Evolutionary conservation across 2,329 filamentous ascomycete species (phyloP).

Genomic region (Stachybotrys elegans): DNA sequence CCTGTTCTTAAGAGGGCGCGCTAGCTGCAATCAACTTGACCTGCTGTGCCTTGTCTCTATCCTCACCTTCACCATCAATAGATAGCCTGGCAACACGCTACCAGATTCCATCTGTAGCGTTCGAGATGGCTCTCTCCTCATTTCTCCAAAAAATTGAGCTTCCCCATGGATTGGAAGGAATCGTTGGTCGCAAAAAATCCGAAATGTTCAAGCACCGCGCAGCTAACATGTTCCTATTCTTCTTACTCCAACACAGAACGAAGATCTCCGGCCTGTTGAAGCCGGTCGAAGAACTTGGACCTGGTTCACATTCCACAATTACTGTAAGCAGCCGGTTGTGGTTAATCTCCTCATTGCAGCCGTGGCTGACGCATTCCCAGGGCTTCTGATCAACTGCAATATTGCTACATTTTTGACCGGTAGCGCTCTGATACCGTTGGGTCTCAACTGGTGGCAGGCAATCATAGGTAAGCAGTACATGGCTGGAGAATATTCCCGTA

Average conservation of each 20-base stretch:
- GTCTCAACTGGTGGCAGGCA: slow-evolving; percentile 37
- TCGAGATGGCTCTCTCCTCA: slow-evolving; percentile 16
- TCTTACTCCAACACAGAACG: slow-evolving; percentile 29
- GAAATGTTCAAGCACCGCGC: not conserved
- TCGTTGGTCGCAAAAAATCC: slow-evolving; percentile 16
- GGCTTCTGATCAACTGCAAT: slow-evolving; percentile 42
- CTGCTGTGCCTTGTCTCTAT: too few relatives aligned
- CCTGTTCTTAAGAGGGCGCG: too few relatives aligned
- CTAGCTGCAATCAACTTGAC: too few relatives aligned
- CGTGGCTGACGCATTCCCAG: slow-evolving; percentile 16
- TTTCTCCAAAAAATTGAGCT: slow-evolving; percentile 20
- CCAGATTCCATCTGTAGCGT: not conserved
- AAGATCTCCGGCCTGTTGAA: slow-evolving; percentile 45
- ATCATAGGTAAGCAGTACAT: slow-evolving; percentile 33
- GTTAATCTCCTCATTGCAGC: not conserved
- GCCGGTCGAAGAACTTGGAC: slow-evolving; percentile 36
- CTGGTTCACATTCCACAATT: slow-evolving; percentile 37
- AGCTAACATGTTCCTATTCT: too few relatives aligned
- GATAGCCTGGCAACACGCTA: too few relatives aligned
- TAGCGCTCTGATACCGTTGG: slow-evolving; percentile 34
- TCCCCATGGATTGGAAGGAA: slow-evolving; percentile 26
- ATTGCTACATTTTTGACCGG: slow-evolving; percentile 36
- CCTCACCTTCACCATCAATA: too few relatives aligned
- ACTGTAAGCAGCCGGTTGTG: slow-evolving; percentile 24
- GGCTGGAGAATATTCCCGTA: too few relatives aligned